Conservation (phyloP, 768 basidiomycete species). For the Kondoa malvinella region DNA sequence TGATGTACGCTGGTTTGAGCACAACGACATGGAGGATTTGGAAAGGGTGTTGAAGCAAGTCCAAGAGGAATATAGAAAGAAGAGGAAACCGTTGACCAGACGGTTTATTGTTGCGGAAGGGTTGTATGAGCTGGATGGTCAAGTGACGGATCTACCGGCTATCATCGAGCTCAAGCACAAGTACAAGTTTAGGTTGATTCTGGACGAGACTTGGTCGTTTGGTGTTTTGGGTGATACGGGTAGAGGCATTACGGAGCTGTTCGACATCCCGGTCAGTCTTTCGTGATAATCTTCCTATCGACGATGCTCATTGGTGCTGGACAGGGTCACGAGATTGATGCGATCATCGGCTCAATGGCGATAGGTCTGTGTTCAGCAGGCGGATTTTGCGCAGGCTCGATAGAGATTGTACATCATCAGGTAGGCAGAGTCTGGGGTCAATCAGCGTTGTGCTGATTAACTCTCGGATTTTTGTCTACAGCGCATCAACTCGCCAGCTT, state of each 20-base stretch:
- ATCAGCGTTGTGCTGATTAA: neutral
- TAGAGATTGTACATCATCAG: slow-evolving; percentile 71
- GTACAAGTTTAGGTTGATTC: slow-evolving; percentile 84
- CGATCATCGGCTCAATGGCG: slow-evolving; percentile 80
- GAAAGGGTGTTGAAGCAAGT: slow-evolving; percentile 69
- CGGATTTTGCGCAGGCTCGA: slow-evolving; percentile 87
- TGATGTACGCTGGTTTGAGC: slow-evolving; percentile 86
- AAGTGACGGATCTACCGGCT: slow-evolving; percentile 78
- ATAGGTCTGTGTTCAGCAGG: slow-evolving; percentile 66
- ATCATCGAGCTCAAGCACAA: slow-evolving; percentile 84
- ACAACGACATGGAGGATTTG: slow-evolving; percentile 78
- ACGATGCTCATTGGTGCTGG: neutral
- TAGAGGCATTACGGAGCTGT: slow-evolving; percentile 83
- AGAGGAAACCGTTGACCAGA: slow-evolving; percentile 60
- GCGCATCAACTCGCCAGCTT: slow-evolving; percentile 88
- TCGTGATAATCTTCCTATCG: neutral
- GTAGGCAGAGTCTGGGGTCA: slow-evolving; percentile 33
- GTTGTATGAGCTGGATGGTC: slow-evolving; percentile 86
- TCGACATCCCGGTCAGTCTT: slow-evolving; percentile 64
- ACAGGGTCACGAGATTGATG: slow-evolving; percentile 75
- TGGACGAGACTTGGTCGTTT: slow-evolving; percentile 88
- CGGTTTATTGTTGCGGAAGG: slow-evolving; percentile 95
- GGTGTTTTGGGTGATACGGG: slow-evolving; percentile 84
- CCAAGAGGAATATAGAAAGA: slow-evolving; percentile 76
- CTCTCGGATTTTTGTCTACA: slow-evolving; percentile 29